Evolutionary conservation across 805 yeast genomes (phyloP), one percentile per base, ranked within the genome.

Genomic region (Wickerhamiella kurtzmanii): DNA sequence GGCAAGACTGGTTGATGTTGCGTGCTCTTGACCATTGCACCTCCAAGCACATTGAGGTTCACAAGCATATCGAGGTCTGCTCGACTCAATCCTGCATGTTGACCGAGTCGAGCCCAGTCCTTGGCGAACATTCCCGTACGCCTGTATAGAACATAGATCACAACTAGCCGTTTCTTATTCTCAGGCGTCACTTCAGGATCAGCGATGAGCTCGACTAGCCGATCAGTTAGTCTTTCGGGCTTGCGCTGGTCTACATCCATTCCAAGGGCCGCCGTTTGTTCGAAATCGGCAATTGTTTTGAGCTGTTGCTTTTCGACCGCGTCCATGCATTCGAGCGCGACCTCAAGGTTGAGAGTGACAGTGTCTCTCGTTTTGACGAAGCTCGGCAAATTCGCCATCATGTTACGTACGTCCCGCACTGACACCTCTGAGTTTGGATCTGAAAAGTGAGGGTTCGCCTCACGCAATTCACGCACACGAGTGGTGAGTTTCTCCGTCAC

Each of bases 261-360:
- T 42, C 78, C 69, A 39, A 76, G 76, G 3, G 86, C 83, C 52
- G 87, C 71, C 17, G 79, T 75, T 64, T 88, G 96, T 64, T 92
- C 97, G 49, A 87, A 72, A 52, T 84, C 92, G 1, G 95, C 85
- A 17, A 83, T 69, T 50, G 77, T 85, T 6, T 81, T 77, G 53
- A 86, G 64, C 38, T 74, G 71, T 50, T 77, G 69, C 22, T 68
- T 70, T 44, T 78, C 74, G 59, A 80, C 78, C 15, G 72, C 64
- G 22, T 70, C 72, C 63, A 83, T 68, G 58, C 88, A 77, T 56
- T 76, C 78, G 52, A 80, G 83, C 40, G 69, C 68, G 58, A 66
- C 58, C 36, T 62, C 62, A 22, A 66, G 46, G 52, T 61, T 61
- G 38, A 65, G 50, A 2, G 65, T 58, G 44, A 63, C 61, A 37